Evolutionary conservation across 345 rosid species (phyloP), one percentile per base, ranked within the genome.

Genomic region (Gossypium bickii): DNA sequence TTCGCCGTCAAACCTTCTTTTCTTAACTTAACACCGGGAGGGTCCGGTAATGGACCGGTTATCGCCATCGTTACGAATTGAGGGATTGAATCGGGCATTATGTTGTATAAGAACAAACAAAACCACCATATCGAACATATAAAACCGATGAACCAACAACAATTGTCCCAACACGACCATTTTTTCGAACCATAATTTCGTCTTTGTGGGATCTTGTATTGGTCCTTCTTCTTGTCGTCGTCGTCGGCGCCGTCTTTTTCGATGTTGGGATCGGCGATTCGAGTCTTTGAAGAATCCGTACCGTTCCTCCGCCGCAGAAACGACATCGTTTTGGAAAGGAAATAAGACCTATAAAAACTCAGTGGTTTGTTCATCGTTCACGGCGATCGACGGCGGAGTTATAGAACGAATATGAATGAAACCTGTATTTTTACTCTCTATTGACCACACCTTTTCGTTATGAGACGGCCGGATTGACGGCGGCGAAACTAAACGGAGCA

Each of bases 241-340:
- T 34, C 41, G 41, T 1, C 41, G 2, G 17, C 84, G 15, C 65
- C 67, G 25, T 70, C 78, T 18, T 59, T 38, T n/a, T 60, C 56
- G 58, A 12, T 10, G 18, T 24, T 61, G n/a, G 80, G 43, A 10
- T 77, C 75, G 44, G 74, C 18, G 44, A 20, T 24, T 56, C 13
- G 49, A 60, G 22, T 17, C 8, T 51, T 67, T 5, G 77, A 68
- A 13, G 72, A 27, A n/a, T 64, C 78, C 24, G 77, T 1, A 38
- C 41, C 70, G 77, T 79, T 84, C 73, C 85, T 77, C 68, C 83
- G 89, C 44, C 87, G 71, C 44, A 84, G 25, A 62, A 82, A 73
- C 71, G 83, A 69, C 88, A 85, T 82, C 43, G 80, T 38, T 73
- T 74, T 24, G 13, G 34, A 47, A 3, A 12, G 25, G 16, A 43